Percentiles rank a stretch among this genome's conserved stretches.
phyloP scores from a whole-genome alignment of 2,329 filamentous ascomycete species.

The Myrmaecium sp. region DNA sequence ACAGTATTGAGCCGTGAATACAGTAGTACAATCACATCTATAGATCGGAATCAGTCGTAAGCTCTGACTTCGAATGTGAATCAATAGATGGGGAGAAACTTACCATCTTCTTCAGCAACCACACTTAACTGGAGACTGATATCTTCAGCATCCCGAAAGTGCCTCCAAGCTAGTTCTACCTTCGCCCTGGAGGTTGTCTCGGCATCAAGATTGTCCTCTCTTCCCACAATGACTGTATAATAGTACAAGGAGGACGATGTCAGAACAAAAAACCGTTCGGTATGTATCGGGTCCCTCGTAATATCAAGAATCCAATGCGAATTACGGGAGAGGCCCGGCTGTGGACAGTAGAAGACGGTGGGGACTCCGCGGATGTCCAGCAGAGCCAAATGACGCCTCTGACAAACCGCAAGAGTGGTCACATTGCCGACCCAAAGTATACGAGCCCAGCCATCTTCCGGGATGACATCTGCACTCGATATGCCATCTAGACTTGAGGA shows the following conservation, averaged over 20 bases:
- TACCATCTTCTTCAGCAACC: conserved; percentile 16
- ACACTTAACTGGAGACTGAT: conserved; percentile 26
- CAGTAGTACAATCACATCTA: conserved; percentile 15
- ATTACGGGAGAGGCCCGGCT: conserved; percentile 11
- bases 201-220: conserved; percentile 7
- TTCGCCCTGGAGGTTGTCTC: conserved; percentile 13
- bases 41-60: conserved; percentile 5
- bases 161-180: conserved; percentile 31
- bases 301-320: conserved; percentile 41
- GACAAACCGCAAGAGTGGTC: conserved; percentile 35
- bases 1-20: conserved; percentile 16
- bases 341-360: conserved; percentile 9
- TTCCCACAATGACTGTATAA: conserved; percentile 24
- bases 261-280: conserved; percentile 39
- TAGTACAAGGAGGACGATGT: conserved; percentile 37
- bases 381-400: conserved; percentile 23
- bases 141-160: conserved; percentile 38
- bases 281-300: conserved; percentile 28
- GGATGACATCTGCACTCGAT: conserved; percentile 1
- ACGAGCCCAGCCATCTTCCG: conserved; percentile 32
- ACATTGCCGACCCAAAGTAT: conserved; percentile 31
- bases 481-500: too few relatives aligned
- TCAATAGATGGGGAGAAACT: neutral
- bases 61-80: neutral
- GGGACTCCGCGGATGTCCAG: conserved; percentile 15